A percentile compares a stretch with the other conserved stretches of the same genome.
phyloP scores from a whole-genome alignment of 139 green algal species.

The Volvox africanus region DNA sequence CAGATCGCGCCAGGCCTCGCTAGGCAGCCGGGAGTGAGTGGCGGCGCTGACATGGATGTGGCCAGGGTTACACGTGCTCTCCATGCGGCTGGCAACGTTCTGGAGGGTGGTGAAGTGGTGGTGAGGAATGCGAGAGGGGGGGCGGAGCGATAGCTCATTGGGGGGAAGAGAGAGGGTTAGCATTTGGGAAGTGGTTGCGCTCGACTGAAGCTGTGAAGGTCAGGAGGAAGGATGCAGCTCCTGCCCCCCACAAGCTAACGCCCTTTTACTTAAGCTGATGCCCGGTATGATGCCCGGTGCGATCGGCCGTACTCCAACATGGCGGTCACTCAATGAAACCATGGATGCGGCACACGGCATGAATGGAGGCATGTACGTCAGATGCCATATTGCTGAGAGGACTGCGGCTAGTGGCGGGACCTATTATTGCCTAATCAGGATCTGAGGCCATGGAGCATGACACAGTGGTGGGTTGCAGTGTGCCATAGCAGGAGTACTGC shows the following conservation, averaged over 20 bases:
- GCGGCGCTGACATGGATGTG: slow-evolving; percentile 58
- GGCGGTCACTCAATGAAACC: no score
- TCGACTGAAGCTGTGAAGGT: not conserved
- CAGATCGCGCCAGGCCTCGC: slow-evolving; percentile 19
- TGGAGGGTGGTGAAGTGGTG: not conserved
- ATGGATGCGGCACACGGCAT: no score
- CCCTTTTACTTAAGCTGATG: no score
- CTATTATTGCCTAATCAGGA: no score
- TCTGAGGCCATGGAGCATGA: no score
- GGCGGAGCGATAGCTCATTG: not conserved
- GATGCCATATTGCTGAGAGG: no score
- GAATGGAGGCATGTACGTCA: no score
- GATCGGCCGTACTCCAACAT: no score
- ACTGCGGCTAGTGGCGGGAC: no score
- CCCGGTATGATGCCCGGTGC: no score
- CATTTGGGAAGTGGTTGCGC: not conserved
- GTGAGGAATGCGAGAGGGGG: not conserved
- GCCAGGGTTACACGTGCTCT: slow-evolving; percentile 61
- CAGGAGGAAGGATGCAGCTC: not conserved
- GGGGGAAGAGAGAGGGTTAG: not conserved
- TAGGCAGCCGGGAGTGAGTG: not conserved
- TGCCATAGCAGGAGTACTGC: no score
- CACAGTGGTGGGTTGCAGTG: no score
- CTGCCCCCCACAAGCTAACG: not conserved
- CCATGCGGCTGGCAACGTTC: slow-evolving; percentile 73